Percentiles rank a stretch among this genome's conserved stretches.
Conservation (phyloP, 805 yeast genomes). For the Teunomyces atbi region DNA sequence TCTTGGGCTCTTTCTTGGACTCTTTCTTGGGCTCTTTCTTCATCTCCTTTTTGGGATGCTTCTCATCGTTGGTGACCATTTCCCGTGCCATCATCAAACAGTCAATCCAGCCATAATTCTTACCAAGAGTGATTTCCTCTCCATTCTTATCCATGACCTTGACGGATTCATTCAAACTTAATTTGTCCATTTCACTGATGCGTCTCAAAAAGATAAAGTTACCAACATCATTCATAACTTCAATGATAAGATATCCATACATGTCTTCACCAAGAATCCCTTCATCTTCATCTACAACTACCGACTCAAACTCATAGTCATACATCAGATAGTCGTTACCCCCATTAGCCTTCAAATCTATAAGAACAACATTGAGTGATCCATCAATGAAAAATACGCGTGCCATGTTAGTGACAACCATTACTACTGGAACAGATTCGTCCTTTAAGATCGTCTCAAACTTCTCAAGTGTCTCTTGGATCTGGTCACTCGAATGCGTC, state of each 20-base stretch:
- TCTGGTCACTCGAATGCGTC: constrained; percentile 18
- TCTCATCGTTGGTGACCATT: constrained; percentile 21
- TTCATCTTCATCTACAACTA: constrained; percentile 20
- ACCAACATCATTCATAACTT: constrained; percentile 51
- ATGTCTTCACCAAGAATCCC: constrained; percentile 33
- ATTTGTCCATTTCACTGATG: constrained; percentile 37
- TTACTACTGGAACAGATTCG: constrained; percentile 30
- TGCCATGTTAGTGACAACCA: constrained; percentile 40
- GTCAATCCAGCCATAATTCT: constrained; percentile 63
- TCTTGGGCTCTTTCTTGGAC: not conserved
- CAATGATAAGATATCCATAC: constrained; percentile 64
- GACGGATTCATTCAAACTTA: constrained; percentile 19
- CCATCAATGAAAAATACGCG: constrained; percentile 41
- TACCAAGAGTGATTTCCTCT: constrained; percentile 41
- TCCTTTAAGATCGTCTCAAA: constrained; percentile 20
- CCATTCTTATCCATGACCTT: constrained; percentile 27
- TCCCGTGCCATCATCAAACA: constrained; percentile 67
- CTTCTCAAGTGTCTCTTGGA: constrained; percentile 30
- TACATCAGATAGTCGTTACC: constrained; percentile 65
- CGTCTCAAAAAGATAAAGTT: constrained; percentile 53
- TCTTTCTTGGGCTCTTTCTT: constrained; percentile 1
- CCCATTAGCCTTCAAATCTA: constrained; percentile 41
- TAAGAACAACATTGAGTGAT: constrained; percentile 31
- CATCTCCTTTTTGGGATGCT: not conserved
- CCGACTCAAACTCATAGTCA: constrained; percentile 64